Evolutionary conservation across 2,329 filamentous ascomycete species (phyloP).

Genomic region (Xylaria sp.): DNA sequence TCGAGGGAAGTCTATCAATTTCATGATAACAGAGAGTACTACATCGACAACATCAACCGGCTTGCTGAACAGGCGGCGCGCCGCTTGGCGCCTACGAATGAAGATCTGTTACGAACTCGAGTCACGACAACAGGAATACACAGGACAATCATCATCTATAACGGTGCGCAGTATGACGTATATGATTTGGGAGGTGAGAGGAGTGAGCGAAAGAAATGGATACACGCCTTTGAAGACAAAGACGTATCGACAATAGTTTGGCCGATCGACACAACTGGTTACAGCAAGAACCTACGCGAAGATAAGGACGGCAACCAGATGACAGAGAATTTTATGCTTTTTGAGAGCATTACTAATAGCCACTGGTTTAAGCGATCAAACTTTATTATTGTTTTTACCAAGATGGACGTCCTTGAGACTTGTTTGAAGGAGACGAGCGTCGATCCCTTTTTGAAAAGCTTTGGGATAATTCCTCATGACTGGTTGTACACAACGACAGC

Average conservation of each 20-base stretch:
- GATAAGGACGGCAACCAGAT: slow-evolving; percentile 12
- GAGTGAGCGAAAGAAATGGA: slow-evolving; percentile 30
- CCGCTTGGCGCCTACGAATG: neutral
- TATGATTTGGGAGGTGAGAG: slow-evolving; percentile 26
- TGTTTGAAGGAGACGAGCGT: slow-evolving; percentile 2
- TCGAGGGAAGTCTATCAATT: slow-evolving; percentile 1
- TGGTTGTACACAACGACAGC: neutral
- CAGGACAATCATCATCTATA: neutral
- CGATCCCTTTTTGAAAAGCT: neutral
- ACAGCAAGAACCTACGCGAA: slow-evolving; percentile 6
- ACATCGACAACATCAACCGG: slow-evolving; percentile 13
- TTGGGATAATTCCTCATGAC: too few relatives aligned
- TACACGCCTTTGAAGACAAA: slow-evolving; percentile 7
- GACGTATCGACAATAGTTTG: slow-evolving; percentile 21
- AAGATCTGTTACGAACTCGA: slow-evolving; percentile 19
- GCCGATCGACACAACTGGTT: slow-evolving; percentile 26
- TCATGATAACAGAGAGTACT: slow-evolving; percentile 24
- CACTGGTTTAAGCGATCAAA: slow-evolving; percentile 1
- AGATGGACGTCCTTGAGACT: slow-evolving; percentile 28
- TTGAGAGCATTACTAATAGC: slow-evolving; percentile 4
- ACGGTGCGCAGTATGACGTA: neutral
- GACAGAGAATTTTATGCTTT: slow-evolving; percentile 10
- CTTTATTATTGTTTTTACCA: slow-evolving; percentile 33
- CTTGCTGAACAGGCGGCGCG: slow-evolving; percentile 10
- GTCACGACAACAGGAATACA: slow-evolving; percentile 28